Evolutionary conservation across 2,329 filamentous ascomycete species (phyloP).

Genomic region (Pseudocercospora crystallina): DNA sequence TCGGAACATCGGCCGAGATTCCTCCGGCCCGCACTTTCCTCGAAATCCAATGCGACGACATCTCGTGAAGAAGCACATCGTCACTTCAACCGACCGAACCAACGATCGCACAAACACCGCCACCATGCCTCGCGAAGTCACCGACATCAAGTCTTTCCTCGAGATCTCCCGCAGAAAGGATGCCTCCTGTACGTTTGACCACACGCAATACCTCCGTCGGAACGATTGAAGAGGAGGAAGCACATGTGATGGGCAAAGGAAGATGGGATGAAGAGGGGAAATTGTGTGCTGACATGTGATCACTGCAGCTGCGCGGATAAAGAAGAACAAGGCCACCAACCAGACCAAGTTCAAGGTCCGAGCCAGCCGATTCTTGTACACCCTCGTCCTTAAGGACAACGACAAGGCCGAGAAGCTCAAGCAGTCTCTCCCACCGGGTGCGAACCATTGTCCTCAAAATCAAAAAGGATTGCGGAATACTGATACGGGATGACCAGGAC

Average conservation of each 20-base stretch:
- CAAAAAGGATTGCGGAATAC: neutral
- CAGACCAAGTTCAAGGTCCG: constrained; percentile 99
- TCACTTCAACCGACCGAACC: constrained; percentile 6
- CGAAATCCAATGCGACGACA: constrained; percentile 5
- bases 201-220: neutral
- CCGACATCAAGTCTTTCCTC: constrained; percentile 99
- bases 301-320: constrained; percentile 51
- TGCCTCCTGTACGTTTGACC: constrained; percentile 82
- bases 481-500: constrained; percentile 41
- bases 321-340: constrained; percentile 88
- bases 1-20: constrained; percentile 5
- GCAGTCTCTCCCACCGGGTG: constrained; percentile 97
- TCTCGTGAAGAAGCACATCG: constrained; percentile 4
- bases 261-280: neutral
- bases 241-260: constrained; percentile 2
- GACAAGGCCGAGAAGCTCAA: constrained; percentile 99
- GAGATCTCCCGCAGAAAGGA: constrained; percentile 99
- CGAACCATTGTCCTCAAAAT: constrained; percentile 10
- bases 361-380: constrained; percentile 90
- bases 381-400: constrained; percentile 94
- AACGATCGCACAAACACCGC: constrained; percentile 30
- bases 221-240: neutral
- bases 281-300: constrained; percentile 9
- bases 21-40: constrained; percentile 8
- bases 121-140: constrained; percentile 98